These are phyloP conservation scores for Mimosa pudica DNA, from an alignment of 306 rosid species.

Conservation along the genomic window DNA sequence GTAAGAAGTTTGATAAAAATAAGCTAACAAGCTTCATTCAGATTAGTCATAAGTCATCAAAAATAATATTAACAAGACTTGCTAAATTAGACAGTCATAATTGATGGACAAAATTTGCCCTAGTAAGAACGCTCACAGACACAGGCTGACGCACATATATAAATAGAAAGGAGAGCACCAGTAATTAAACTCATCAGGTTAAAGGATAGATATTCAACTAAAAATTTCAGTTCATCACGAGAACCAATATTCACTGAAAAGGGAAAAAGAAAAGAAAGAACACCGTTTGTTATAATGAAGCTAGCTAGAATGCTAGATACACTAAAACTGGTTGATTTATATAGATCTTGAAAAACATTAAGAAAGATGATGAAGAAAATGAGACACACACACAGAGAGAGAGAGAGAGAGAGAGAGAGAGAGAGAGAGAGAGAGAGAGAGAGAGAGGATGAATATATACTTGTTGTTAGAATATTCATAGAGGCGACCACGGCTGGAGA, in stretches of 20 bases:
- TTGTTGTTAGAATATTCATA: slow-evolving; percentile 21
- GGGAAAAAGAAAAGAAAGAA: neutral
- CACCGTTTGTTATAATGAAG: too few relatives aligned
- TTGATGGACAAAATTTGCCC: neutral
- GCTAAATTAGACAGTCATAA: neutral
- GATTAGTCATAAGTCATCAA: neutral
- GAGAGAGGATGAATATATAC: neutral
- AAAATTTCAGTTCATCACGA: neutral
- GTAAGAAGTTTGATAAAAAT: neutral
- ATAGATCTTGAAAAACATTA: neutral
- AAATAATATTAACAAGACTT: neutral
- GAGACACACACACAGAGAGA: neutral
- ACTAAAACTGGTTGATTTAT: neutral
- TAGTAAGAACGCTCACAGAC: neutral
- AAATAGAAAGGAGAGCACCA: neutral
- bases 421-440: neutral
- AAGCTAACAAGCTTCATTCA: neutral
- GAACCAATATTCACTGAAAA: neutral
- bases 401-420: neutral
- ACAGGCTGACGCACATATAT: neutral
- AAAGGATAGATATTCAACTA: too few relatives aligned
- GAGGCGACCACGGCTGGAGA: slow-evolving; percentile 19
- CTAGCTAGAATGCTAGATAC: too few relatives aligned
- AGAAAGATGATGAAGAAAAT: neutral
- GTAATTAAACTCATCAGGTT: neutral